Evolutionary conservation across 108 stramenopile genomes (phyloP).

Genomic region (Nannochloropsis gaditana): DNA sequence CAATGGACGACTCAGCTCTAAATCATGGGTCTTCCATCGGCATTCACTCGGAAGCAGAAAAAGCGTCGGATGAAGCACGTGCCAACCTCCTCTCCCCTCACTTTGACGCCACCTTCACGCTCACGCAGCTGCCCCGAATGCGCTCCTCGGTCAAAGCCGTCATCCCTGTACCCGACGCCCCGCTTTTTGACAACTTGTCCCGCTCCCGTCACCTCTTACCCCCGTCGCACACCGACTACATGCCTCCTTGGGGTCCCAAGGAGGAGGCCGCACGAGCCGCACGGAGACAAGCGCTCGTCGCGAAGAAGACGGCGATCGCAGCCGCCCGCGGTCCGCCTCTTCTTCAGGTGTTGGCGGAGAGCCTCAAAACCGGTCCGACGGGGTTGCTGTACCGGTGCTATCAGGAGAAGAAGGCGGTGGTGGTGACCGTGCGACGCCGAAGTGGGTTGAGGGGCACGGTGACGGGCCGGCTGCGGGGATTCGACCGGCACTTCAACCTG

Average conservation of each 20-base stretch:
- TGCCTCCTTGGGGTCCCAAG: background rate
- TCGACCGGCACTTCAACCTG: background rate
- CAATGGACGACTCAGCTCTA: background rate
- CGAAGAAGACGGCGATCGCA: background rate
- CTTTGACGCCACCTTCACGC: background rate
- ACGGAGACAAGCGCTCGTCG: background rate
- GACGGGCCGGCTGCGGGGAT: background rate
- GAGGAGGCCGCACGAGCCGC: background rate
- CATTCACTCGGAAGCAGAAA: background rate
- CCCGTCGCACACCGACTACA: background rate
- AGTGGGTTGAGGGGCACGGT: background rate
- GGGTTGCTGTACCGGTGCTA: background rate
- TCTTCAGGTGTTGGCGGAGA: background rate
- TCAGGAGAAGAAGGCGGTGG: background rate
- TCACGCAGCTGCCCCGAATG: background rate
- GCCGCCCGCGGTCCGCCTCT: background rate
- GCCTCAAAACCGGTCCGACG: background rate
- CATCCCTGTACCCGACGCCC: background rate
- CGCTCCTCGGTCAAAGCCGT: background rate
- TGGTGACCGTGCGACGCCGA: background rate
- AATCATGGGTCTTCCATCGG: background rate
- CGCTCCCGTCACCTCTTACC: background rate
- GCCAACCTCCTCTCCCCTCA: constrained; percentile 8
- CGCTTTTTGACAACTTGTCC: background rate
- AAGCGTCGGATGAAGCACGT: background rate